A percentile compares a stretch with the other conserved stretches of the same genome.
These are phyloP conservation scores for Cornus controversa DNA, from an alignment of 148 eudicot genomes.

Conservation along the genomic window DNA sequence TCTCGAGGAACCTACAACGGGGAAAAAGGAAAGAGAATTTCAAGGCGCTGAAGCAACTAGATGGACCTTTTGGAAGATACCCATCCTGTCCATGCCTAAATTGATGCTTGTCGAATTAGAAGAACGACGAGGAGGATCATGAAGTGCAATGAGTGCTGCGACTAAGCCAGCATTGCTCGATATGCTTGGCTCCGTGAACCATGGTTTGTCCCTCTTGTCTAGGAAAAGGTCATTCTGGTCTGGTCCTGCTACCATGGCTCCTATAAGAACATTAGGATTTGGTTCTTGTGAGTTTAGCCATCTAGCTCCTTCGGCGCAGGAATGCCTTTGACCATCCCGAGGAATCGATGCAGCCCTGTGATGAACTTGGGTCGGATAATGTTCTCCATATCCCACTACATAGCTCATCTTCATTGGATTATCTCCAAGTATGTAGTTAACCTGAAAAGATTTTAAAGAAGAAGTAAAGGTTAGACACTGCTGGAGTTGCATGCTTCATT, in stretches of 20 bases:
- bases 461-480: neutral
- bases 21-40: too few species aligned
- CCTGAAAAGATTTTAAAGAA: slow-evolving; percentile 13
- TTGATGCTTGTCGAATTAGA: slow-evolving; percentile 1
- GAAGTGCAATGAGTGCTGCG: slow-evolving; percentile 40
- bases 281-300: slow-evolving; percentile 20
- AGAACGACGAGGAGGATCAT: slow-evolving; percentile 18
- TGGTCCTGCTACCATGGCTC: slow-evolving; percentile 48
- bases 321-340: slow-evolving; percentile 19
- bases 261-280: slow-evolving; percentile 30
- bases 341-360: slow-evolving; percentile 46
- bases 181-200: slow-evolving; percentile 40
- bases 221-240: slow-evolving; percentile 29
- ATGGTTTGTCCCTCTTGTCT: slow-evolving; percentile 26
- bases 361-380: slow-evolving; percentile 32
- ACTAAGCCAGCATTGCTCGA: slow-evolving; percentile 40
- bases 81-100: slow-evolving; percentile 31
- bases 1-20: too few species aligned
- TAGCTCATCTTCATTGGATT: slow-evolving; percentile 44
- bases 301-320: slow-evolving; percentile 27
- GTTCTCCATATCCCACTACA: slow-evolving; percentile 34
- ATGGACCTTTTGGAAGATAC: slow-evolving; percentile 28
- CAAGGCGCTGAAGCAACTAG: neutral
- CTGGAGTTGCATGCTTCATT: too few species aligned
- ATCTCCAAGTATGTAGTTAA: slow-evolving; percentile 37